These are phyloP conservation scores for Dendrobium chrysotoxum DNA, from an alignment of 106 monocot genomes.

Conservation along the genomic window DNA sequence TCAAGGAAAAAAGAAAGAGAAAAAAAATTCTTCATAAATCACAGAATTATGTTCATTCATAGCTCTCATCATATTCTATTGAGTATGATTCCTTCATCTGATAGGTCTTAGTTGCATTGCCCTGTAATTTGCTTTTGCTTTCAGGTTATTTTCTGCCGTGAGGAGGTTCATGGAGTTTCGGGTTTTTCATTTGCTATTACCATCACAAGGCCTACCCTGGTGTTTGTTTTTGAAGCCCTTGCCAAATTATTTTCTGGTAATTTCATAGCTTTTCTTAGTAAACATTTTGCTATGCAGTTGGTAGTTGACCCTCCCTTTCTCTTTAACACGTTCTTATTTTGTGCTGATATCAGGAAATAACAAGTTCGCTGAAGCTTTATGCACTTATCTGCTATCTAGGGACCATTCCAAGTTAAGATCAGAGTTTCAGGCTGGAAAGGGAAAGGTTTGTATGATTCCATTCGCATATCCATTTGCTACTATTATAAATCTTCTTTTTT, in stretches of 20 bases:
- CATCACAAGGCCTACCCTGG: slow-evolving; percentile 48
- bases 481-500: neutral
- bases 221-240: slow-evolving; percentile 39
- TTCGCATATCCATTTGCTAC: neutral
- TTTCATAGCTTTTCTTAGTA: neutral
- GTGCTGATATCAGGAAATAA: slow-evolving; percentile 41
- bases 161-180: slow-evolving; percentile 52
- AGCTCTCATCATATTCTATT: neutral
- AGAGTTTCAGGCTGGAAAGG: slow-evolving; percentile 72
- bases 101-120: neutral
- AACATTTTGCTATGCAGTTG: neutral
- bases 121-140: neutral
- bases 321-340: neutral
- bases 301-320: neutral
- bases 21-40: too few species aligned
- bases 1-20: too few species aligned
- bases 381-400: slow-evolving; percentile 60
- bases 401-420: slow-evolving; percentile 58
- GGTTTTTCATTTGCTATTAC: slow-evolving; percentile 66
- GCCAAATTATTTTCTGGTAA: slow-evolving; percentile 40
- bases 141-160: slow-evolving; percentile 68
- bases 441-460: slow-evolving; percentile 44
- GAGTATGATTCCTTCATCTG: neutral
- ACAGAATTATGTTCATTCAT: neutral
- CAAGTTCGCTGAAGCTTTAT: slow-evolving; percentile 43